Evolutionary conservation across 768 basidiomycete species (phyloP), one percentile per base, ranked within the genome.

Genomic region (Neoboletus subvelutipes): DNA sequence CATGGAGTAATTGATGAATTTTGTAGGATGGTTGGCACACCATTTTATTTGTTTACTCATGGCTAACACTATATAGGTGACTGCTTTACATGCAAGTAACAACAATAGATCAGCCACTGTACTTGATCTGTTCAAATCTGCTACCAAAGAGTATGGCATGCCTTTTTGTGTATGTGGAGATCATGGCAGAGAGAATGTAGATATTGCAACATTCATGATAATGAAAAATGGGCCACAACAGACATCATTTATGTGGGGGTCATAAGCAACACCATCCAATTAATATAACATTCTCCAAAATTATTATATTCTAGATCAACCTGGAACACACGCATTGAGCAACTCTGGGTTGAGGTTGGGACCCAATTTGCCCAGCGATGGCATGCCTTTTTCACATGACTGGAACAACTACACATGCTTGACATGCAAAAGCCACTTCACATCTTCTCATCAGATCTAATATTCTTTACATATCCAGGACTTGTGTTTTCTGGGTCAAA

Each of bases 271-370:
- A 29, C 8, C 29, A 29, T 7, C 8, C 6, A 1, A 29, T 29
- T 9, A 1, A 1, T 29, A 7, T 29, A 9, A 29, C 8, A 26
- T 26, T 26, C 26, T 5, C 26, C 2, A 26, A 26, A 26, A 26
- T 26, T 26, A 26, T 26, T 26, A 26, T 26, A 26, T 26, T 26
- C 26, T 26, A 26, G 39, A 12, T 41, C 41, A 5, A 42, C 41
- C 13, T 62, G 58, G 9, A 74, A 74, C 41, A 61, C 64, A 1
- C 55, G 56, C 0, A 73, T 73, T 22, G 67, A 73, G 46, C 53
- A 55, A 0, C 31, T 72, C 2, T 73, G 72, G 67, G 64, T 68
- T 4, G 69, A 73, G 20, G 64, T 70, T 18, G 65, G 67, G 1
- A 50, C 45, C 0, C 65, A 72, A 2, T 71, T 72, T 59, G 68